Base-by-base conservation (phyloP, 2,329 filamentous ascomycete species). In the Fusarium hainanense region DNA sequence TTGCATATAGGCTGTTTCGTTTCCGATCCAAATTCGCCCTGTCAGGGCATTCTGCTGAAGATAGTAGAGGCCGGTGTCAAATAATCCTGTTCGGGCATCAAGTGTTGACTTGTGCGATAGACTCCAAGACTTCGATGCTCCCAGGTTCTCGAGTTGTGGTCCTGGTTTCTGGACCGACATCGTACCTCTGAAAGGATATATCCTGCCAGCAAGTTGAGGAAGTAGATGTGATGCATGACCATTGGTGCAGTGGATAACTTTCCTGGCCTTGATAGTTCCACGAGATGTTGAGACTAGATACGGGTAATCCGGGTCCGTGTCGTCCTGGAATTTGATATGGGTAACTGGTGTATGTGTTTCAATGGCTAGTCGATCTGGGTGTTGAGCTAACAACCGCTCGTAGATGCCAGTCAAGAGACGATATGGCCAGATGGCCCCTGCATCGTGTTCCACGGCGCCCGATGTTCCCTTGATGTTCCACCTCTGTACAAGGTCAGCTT, bases 211-310 rank as follows among this genome's bases (percentile, higher is more conserved):
- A 4, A 88, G 75, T 0, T 77, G 79, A 0, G 86, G 85, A 3
- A 89, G 74, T 4, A 89, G 79, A 51, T 87, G 82, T 0, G 82
- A 76, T 0, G 84, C 79, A 68, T 85, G 84, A 3, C 79, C 85
- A 64, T 90, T 89, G 1, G 86, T 89, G 37, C 85, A 85, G 65
- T 89, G 85, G 3, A 89, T 79, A 8, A 90, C 77, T 51, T 86
- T 82, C 4, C 77, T 78, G 16, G 85, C 80, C 2, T 70, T 73
- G 14, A 88, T 80, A 0, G 43, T 66, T 0, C 86, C 87, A 6
- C 85, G 77, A 0, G 72, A 63, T 0, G 87, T 89, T 3, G 74
- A 63, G 2, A 88, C 58, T 2, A 23, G 2, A 67, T 84, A 86
- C 3, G 77, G 81, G 14, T 75, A 61, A 20, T 66, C 55, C 2